A percentile compares a stretch with the other conserved stretches of the same genome.
These are phyloP conservation scores for Aspergillus thermomutatus DNA, from an alignment of 2,329 filamentous ascomycete genomes.

Conservation along the genomic window DNA sequence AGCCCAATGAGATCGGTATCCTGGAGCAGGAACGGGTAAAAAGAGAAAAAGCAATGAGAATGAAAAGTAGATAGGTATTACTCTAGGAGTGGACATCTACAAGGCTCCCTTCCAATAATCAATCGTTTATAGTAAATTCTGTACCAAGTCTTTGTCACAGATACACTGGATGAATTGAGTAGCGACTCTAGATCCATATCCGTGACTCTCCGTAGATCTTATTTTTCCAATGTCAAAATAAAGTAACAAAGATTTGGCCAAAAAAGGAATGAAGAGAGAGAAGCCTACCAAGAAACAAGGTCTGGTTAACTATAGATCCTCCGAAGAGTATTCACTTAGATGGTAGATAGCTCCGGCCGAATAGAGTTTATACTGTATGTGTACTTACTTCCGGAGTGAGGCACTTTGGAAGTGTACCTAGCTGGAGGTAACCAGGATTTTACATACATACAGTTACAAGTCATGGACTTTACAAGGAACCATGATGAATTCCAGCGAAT, in stretches of 20 bases:
- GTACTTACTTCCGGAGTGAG: no score
- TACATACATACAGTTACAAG: neutral
- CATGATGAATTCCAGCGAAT: neutral
- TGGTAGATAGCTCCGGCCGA: no score
- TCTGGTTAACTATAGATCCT: neutral
- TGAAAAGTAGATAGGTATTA: constrained; percentile 1
- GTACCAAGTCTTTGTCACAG: neutral
- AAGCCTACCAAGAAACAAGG: neutral
- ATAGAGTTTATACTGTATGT: neutral
- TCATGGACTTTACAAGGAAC: neutral
- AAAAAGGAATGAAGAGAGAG: neutral
- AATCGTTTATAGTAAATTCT: neutral
- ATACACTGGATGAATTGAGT: neutral
- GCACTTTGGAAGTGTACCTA: no score
- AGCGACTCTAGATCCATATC: neutral
- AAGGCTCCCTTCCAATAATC: neutral
- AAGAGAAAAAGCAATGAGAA: neutral
- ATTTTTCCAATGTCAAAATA: neutral
- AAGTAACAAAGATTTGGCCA: neutral
- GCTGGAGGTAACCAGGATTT: neutral
- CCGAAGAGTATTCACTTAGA: neutral
- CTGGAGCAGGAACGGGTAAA: neutral
- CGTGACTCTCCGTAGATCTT: neutral
- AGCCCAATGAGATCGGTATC: constrained; percentile 13
- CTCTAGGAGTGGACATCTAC: neutral